These are phyloP conservation scores for Leccinum subrobustum DNA, from an alignment of 1,284 basidiomycete genomes.

Conservation along the genomic window DNA sequence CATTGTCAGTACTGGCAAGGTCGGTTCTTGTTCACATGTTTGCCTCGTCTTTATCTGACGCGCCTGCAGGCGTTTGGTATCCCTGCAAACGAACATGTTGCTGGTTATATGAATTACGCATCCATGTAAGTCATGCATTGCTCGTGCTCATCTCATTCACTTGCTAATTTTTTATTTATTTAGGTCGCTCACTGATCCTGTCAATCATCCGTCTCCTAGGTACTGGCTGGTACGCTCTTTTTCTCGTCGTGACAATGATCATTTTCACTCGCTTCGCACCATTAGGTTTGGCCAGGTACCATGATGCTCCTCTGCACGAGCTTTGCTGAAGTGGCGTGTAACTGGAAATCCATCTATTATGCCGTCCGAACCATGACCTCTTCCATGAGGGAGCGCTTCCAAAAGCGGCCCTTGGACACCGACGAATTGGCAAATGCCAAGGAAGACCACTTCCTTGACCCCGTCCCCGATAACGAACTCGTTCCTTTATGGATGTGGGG, in stretches of 20 bases:
- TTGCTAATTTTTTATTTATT: not conserved
- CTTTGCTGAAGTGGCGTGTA: slow-evolving; percentile 44
- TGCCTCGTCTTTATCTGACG: not conserved
- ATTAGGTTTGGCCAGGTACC: slow-evolving; percentile 61
- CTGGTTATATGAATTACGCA: slow-evolving; percentile 2
- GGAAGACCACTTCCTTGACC: slow-evolving; percentile 39
- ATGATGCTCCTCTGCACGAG: slow-evolving; percentile 52
- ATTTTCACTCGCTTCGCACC: not conserved
- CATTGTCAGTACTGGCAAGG: slow-evolving; percentile 48
- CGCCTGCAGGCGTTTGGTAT: not conserved
- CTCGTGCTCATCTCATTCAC: not conserved
- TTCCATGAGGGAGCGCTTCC: not conserved
- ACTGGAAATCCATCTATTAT: slow-evolving; percentile 21
- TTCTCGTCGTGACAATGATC: not conserved
- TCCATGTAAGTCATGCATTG: not conserved
- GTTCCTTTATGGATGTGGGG: slow-evolving; percentile 59
- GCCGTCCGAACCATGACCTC: slow-evolving; percentile 1
- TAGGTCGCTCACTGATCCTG: not conserved
- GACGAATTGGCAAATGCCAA: slow-evolving; percentile 16
- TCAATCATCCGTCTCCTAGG: slow-evolving; percentile 1
- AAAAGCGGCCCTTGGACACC: not conserved
- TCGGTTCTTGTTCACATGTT: not conserved
- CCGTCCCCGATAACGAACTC: slow-evolving; percentile 42
- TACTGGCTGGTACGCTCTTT: slow-evolving; percentile 5
- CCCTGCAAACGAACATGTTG: not conserved